A percentile compares a stretch with the other conserved stretches of the same genome.
These are phyloP conservation scores for Zygnema circumcarinatum DNA, from an alignment of 139 green algal genomes.

Conservation along the genomic window DNA sequence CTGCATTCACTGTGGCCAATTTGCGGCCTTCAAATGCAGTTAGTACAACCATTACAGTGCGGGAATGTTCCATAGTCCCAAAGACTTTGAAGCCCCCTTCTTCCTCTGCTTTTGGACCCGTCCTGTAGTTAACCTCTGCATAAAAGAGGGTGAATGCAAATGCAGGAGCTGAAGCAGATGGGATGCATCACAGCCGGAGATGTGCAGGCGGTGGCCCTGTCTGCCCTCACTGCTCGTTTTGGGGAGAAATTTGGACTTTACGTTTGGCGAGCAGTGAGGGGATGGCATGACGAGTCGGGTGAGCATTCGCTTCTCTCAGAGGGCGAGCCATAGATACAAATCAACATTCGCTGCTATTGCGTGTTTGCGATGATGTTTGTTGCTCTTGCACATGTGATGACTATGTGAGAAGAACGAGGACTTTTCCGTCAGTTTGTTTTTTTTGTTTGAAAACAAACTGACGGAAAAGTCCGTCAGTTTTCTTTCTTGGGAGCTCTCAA, in stretches of 20 bases:
- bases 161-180: conserved; percentile 58
- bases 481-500: too few species aligned
- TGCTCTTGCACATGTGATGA: not conserved
- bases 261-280: conserved; percentile 41
- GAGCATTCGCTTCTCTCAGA: not conserved
- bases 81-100: too few species aligned
- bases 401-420: not conserved
- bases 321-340: conserved; percentile 4
- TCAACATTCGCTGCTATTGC: not conserved
- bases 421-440: not conserved
- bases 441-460: too few species aligned
- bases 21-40: too few species aligned
- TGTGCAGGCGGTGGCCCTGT: conserved; percentile 39
- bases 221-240: not conserved
- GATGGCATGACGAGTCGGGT: conserved; percentile 44
- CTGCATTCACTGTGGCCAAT: not conserved
- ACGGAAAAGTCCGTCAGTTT: too few species aligned
- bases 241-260: conserved; percentile 22
- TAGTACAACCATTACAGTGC: too few species aligned
- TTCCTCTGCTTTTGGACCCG: too few species aligned
- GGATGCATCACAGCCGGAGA: conserved; percentile 71
- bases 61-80: too few species aligned
- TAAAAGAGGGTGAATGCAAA: too few species aligned
- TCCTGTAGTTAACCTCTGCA: too few species aligned
- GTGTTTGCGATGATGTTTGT: not conserved